Evolutionary conservation across 1,284 basidiomycete genomes (phyloP).

Genomic region (Naganishia albida): DNA sequence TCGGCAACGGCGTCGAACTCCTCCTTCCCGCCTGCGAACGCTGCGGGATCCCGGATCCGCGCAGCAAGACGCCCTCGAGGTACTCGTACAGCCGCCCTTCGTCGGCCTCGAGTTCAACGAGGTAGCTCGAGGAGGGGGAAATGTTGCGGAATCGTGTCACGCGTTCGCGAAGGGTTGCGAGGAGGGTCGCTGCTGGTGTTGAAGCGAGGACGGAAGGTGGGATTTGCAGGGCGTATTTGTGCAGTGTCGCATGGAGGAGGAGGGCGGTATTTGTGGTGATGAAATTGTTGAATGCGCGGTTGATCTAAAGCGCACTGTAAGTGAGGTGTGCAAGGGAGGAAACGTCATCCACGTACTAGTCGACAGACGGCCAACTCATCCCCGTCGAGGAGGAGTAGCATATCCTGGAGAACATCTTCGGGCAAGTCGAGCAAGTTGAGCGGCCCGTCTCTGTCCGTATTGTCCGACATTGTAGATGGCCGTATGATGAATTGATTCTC

Average conservation of each 20-base stretch:
- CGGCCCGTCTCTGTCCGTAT: neutral
- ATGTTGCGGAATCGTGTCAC: conserved; percentile 47
- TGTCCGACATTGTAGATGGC: neutral
- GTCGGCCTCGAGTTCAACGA: conserved; percentile 42
- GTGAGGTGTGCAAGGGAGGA: conserved; percentile 4
- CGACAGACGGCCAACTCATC: conserved; percentile 39
- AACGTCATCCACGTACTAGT: conserved; percentile 33
- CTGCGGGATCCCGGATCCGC: conserved; percentile 36
- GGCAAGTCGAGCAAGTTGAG: conserved; percentile 38
- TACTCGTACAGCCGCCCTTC: conserved; percentile 53
- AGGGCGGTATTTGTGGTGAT: conserved; percentile 42
- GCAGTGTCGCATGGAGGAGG: conserved; percentile 75
- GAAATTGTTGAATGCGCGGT: conserved; percentile 41
- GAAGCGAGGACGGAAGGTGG: conserved; percentile 49
- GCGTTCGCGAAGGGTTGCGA: conserved; percentile 44
- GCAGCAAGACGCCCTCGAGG: conserved; percentile 49
- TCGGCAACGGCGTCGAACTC: conserved; percentile 28
- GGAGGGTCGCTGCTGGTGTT: conserved; percentile 42
- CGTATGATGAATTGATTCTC: neutral
- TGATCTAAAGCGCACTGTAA: conserved; percentile 39
- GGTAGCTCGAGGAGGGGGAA: conserved; percentile 35
- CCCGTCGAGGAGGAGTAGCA: conserved; percentile 41
- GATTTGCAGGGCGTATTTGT: conserved; percentile 66
- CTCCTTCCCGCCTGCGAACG: neutral
- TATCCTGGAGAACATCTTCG: conserved; percentile 42